phyloP scores from a whole-genome alignment of 139 green algal genomes.

The Chlamydomonas asymmetrica region DNA sequence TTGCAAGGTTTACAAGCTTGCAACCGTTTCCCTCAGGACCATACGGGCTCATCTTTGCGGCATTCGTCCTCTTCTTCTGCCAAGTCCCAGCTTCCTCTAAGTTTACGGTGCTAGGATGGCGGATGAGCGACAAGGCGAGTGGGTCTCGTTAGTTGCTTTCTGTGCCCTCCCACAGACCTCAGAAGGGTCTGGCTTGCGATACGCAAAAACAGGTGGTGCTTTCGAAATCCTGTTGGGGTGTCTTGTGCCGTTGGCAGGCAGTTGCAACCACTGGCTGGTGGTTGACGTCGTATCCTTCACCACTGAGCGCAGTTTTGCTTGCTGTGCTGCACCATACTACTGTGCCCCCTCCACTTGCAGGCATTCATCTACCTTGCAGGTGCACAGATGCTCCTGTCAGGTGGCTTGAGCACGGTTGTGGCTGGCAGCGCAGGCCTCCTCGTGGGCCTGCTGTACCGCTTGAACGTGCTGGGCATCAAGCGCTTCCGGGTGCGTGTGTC shows the following conservation, averaged over 20 bases:
- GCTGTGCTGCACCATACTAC: too few relatives aligned
- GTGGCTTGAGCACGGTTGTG: slow-evolving; percentile 26
- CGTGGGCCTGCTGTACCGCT: slow-evolving; percentile 59
- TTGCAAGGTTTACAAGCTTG: background rate
- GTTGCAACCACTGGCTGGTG: too few relatives aligned
- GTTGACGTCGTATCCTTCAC: too few relatives aligned
- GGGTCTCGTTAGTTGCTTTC: too few relatives aligned
- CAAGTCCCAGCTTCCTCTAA: slow-evolving; percentile 54
- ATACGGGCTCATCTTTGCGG: slow-evolving; percentile 64
- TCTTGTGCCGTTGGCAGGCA: too few relatives aligned
- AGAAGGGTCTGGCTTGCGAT: too few relatives aligned
- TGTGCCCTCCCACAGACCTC: too few relatives aligned
- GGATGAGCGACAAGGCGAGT: slow-evolving; percentile 66
- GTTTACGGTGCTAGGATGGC: slow-evolving; percentile 61
- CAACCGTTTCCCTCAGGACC: slow-evolving; percentile 32
- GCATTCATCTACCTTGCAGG: slow-evolving; percentile 66
- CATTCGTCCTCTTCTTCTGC: slow-evolving; percentile 55
- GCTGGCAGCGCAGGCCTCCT: slow-evolving; percentile 33
- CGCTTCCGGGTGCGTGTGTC: slow-evolving; percentile 33
- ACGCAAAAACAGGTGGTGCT: too few relatives aligned
- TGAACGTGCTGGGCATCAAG: slow-evolving; percentile 53
- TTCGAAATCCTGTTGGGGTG: too few relatives aligned
- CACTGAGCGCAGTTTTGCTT: too few relatives aligned
- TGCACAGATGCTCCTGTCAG: slow-evolving; percentile 63
- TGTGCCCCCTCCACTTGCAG: too few relatives aligned